These are phyloP conservation scores for Dictyophora rubrovolvata DNA, from an alignment of 768 basidiomycete genomes.

Conservation along the genomic window DNA sequence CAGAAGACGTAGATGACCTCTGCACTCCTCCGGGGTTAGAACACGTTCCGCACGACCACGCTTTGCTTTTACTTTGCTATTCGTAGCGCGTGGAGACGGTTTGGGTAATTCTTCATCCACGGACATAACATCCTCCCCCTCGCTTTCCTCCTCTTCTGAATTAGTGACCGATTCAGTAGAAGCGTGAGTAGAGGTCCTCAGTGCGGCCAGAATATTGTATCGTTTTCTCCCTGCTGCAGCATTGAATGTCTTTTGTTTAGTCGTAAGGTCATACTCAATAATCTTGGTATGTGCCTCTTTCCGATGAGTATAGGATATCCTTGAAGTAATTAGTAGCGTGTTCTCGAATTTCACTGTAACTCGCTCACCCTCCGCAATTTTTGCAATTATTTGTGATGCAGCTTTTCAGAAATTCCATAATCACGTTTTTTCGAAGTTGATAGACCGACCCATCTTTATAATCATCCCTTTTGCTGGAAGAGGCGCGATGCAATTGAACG, in stretches of 20 bases:
- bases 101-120: conserved; percentile 39
- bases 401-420: conserved; percentile 69
- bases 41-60: conserved; percentile 87
- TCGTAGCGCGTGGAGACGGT: conserved; percentile 52
- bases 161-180: not conserved
- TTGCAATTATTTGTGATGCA: conserved; percentile 65
- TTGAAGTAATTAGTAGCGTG: conserved; percentile 21
- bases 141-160: conserved; percentile 23
- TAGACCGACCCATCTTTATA: conserved; percentile 88
- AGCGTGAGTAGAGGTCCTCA: not conserved
- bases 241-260: conserved; percentile 63
- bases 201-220: conserved; percentile 55
- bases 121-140: conserved; percentile 37
- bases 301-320: conserved; percentile 76
- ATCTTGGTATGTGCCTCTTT: conserved; percentile 93
- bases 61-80: conserved; percentile 63
- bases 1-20: conserved; percentile 82
- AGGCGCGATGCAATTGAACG: conserved; percentile 32
- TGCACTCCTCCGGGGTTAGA: conserved; percentile 83
- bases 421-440: conserved; percentile 73
- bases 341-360: conserved; percentile 1
- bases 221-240: conserved; percentile 44
- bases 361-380: conserved; percentile 77
- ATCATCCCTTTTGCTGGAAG: conserved; percentile 58
- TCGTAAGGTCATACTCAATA: conserved; percentile 81